Percentiles rank a stretch among this genome's conserved stretches.
Evolutionary conservation across 225 moss, liverwort and hornwort genomes (phyloP).

Genomic region (Straminergon stramineum): DNA sequence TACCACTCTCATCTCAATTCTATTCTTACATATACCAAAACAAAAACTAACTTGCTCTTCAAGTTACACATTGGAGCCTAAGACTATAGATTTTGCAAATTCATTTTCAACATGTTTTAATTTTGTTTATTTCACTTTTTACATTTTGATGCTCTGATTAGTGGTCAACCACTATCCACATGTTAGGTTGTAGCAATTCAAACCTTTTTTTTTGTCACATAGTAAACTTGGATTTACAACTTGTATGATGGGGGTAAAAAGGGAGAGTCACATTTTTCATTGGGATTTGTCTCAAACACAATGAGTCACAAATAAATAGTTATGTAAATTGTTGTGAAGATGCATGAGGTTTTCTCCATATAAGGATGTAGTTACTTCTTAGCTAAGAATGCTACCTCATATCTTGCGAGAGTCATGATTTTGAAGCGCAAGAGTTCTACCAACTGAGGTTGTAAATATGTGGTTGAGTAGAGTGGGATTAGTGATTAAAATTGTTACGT

Average conservation of each 20-base stretch:
- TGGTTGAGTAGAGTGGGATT: not conserved
- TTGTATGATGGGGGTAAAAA: not conserved
- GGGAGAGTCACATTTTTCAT: not conserved
- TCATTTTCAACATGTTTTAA: not conserved
- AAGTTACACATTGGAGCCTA: not conserved
- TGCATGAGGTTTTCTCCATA: rapidly evolving
- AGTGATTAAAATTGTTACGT: not conserved
- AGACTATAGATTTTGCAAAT: not conserved
- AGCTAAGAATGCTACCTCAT: rapidly evolving
- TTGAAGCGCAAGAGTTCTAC: not conserved
- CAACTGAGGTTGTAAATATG: not conserved
- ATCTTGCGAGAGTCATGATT: rapidly evolving
- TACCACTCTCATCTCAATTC: not conserved
- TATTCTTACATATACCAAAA: no score
- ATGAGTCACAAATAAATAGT: not conserved
- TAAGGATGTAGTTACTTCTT: no score
- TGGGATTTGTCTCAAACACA: not conserved
- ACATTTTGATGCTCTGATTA: not conserved
- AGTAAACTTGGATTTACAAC: not conserved
- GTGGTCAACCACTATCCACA: not conserved
- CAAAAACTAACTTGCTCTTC: not conserved
- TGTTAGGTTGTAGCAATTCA: not conserved
- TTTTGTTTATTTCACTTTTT: not conserved
- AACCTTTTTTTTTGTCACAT: not conserved
- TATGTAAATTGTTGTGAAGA: no score